Percentiles rank a stretch among this genome's conserved stretches.
These are phyloP conservation scores for Apiotrichum sp. DNA, from an alignment of 1,284 basidiomycete genomes.

Conservation along the genomic window DNA sequence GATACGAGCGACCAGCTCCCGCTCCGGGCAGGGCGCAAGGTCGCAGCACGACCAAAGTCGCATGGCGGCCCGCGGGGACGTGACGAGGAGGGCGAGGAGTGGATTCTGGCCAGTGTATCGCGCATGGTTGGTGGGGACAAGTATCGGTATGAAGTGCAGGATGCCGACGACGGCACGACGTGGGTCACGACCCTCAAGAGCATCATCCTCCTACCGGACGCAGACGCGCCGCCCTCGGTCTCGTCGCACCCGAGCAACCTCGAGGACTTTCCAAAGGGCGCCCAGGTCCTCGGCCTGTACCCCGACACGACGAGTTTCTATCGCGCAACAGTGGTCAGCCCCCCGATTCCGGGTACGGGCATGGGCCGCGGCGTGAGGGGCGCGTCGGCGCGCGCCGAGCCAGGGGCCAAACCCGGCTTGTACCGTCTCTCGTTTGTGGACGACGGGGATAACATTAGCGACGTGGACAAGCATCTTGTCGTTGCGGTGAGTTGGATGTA, in stretches of 20 bases:
- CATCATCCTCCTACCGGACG: conserved; percentile 50
- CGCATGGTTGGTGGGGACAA: conserved; percentile 43
- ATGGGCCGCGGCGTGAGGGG: conserved; percentile 23
- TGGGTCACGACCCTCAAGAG: conserved; percentile 48
- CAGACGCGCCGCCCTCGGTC: conserved; percentile 28
- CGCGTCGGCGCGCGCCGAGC: conserved; percentile 17
- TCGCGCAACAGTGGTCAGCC: conserved; percentile 44
- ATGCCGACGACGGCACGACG: conserved; percentile 37
- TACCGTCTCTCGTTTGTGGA: conserved; percentile 45
- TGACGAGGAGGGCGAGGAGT: conserved; percentile 31
- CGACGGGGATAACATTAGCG: conserved; percentile 37
- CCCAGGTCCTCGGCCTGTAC: conserved; percentile 49
- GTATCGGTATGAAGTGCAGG: conserved; percentile 42
- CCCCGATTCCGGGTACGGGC: conserved; percentile 31
- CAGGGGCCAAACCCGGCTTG: conserved; percentile 25
- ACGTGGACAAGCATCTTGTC: conserved; percentile 37
- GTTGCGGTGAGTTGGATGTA: conserved; percentile 32
- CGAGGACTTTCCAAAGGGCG: conserved; percentile 41
- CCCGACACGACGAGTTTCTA: conserved; percentile 53
- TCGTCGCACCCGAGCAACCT: conserved; percentile 44
- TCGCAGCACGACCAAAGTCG: conserved; percentile 40
- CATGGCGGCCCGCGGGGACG: conserved; percentile 12
- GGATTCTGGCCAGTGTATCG: conserved; percentile 49
- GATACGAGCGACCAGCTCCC: conserved; percentile 44
- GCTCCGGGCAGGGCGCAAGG: conserved; percentile 43